A percentile compares a stretch with the other conserved stretches of the same genome.
phyloP scores from a whole-genome alignment of 2,329 filamentous ascomycete species.

The Westerdykella aurantiaca region DNA sequence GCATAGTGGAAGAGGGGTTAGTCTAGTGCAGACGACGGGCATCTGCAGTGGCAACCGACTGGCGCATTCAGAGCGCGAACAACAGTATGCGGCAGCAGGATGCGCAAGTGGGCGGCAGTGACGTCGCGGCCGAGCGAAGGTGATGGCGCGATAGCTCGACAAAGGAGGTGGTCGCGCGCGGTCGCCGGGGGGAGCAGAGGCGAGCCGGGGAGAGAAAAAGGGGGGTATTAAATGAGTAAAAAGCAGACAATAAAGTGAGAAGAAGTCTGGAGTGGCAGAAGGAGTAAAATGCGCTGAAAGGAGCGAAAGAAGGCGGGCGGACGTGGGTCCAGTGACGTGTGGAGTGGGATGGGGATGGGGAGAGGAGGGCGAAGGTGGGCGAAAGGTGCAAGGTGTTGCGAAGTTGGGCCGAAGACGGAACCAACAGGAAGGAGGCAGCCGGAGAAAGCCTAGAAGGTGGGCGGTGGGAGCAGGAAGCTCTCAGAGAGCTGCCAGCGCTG shows the following conservation, averaged over 20 bases:
- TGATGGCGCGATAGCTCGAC: constrained; percentile 2
- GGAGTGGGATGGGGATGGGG: too few relatives aligned
- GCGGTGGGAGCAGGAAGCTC: too few relatives aligned
- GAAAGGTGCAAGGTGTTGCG: constrained; percentile 21
- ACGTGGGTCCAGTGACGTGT: constrained; percentile 26
- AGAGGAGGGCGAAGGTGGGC: constrained; percentile 7
- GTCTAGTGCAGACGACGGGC: constrained; percentile 32
- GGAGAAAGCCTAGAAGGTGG: not conserved
- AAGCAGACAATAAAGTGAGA: constrained; percentile 33
- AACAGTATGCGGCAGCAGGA: constrained; percentile 4
- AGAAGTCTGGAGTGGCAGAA: constrained; percentile 3
- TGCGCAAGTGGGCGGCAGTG: constrained; percentile 21
- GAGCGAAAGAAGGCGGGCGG: constrained; percentile 14
- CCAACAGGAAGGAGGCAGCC: not conserved
- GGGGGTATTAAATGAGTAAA: constrained; percentile 12
- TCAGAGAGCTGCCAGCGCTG: not conserved
- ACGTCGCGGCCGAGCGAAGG: constrained; percentile 23
- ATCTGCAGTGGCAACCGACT: constrained; percentile 34
- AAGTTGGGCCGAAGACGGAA: constrained; percentile 19
- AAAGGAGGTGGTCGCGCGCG: not conserved
- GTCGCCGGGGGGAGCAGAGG: constrained; percentile 9
- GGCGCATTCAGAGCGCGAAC: constrained; percentile 18
- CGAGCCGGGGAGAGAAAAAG: constrained; percentile 3
- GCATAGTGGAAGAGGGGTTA: constrained; percentile 40
- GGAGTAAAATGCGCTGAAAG: constrained; percentile 9